Evolutionary conservation across 495 filamentous ascomycete genomes (phyloP).

Genomic region (Trichoderma parareesei): DNA sequence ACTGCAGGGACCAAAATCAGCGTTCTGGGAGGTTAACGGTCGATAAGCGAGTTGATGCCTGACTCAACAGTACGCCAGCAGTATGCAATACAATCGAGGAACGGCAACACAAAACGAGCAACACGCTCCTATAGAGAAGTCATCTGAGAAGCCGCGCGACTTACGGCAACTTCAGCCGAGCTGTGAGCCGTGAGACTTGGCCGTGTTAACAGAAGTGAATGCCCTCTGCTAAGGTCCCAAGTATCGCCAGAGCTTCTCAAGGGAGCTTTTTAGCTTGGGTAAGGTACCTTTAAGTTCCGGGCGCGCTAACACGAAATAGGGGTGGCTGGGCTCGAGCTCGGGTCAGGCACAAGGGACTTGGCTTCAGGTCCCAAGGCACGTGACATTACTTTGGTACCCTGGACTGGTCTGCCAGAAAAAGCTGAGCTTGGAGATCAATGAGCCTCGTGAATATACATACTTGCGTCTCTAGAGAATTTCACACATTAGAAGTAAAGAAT

Average conservation of each 20-base stretch:
- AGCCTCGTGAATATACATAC: no score
- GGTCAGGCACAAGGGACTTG: neutral
- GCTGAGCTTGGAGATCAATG: no score
- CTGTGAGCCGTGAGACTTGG: neutral
- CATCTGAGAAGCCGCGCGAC: neutral
- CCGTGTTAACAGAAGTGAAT: conserved; percentile 5
- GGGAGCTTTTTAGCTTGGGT: neutral
- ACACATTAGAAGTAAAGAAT: no score
- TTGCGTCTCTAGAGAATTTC: no score
- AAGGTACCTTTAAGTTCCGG: neutral
- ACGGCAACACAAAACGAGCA: neutral
- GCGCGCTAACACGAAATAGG: neutral
- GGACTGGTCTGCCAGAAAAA: no score
- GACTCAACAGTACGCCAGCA: neutral
- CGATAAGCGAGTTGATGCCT: neutral
- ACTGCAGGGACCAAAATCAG: neutral
- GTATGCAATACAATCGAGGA: neutral
- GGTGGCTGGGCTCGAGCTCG: neutral
- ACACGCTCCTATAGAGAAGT: neutral
- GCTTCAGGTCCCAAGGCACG: neutral
- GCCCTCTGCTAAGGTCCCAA: neutral
- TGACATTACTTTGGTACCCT: neutral
- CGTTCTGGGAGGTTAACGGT: neutral
- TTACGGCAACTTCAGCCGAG: neutral
- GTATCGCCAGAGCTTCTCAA: neutral